Evolutionary conservation across 345 rosid species (phyloP), one percentile per base, ranked within the genome.

Genomic region (Tarenaya hassleriana): DNA sequence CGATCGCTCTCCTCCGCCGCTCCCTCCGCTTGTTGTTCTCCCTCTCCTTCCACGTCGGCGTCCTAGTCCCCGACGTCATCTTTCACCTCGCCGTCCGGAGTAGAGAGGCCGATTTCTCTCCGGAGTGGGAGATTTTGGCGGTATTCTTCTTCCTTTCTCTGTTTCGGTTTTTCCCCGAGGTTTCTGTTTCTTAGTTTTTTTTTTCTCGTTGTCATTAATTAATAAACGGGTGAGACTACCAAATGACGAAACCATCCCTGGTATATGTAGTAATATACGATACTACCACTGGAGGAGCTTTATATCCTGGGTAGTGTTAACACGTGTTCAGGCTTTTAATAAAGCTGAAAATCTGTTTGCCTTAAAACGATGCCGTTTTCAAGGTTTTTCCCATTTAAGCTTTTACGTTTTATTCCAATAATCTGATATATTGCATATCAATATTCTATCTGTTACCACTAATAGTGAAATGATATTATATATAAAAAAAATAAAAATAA

Each of bases 1-100:
- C 87, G 68, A 91, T 79, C 52, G 98, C 98, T 19, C 98, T 68
- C 60, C 98, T 67, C 41, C 96, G 56, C 63, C 98, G 56, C 69
- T 91, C 98, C 65, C 98, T 62, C 59, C 86, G 61, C 72, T 91
- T 91, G 73, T 91, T 91, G 77, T 87, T 91, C 80, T 91, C 98
- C 47, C 98, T n/a, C n/a, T n/a, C n/a, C n/a, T n/a, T n/a, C n/a
- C n/a, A n/a, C n/a, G n/a, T n/a, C n/a, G n/a, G n/a, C 73, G 81
- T 83, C 73, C 98, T 71, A 58, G 92, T 62, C 56, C 96, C 98
- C 20, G 94, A 76, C 64, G 95, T 84, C 98, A 91, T 91, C 20
- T 33, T 41, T 16, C 11, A 11, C 13, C 3, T 14, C 3, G n/a
- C n/a, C n/a, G n/a, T n/a, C n/a, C n/a, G n/a, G n/a, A n/a, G 10